These are phyloP conservation scores for Aspergillus piperis DNA, from an alignment of 2,329 filamentous ascomycete species.

Conservation along the genomic window DNA sequence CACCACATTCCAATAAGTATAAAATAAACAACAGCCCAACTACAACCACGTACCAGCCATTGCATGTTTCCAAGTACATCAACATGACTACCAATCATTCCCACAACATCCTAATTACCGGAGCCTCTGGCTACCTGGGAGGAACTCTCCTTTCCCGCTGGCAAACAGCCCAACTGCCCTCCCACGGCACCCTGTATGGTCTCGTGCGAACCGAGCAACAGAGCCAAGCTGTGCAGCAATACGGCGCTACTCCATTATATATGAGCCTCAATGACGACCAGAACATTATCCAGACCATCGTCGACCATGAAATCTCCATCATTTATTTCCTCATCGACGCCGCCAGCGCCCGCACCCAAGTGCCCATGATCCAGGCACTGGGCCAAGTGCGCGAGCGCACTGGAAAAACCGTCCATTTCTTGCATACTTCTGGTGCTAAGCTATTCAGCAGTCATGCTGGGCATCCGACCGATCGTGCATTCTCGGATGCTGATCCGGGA, in stretches of 20 bases:
- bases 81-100: neutral
- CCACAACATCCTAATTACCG: slow-evolving; percentile 43
- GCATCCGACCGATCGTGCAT: slow-evolving; percentile 42
- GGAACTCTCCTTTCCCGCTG: slow-evolving; percentile 52
- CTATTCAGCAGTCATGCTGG: slow-evolving; percentile 53
- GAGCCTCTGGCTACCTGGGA: slow-evolving; percentile 57
- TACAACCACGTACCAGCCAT: too few species aligned
- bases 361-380: slow-evolving; percentile 50
- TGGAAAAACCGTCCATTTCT: slow-evolving; percentile 50
- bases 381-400: slow-evolving; percentile 46
- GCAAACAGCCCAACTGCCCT: slow-evolving; percentile 40
- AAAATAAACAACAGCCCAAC: too few species aligned
- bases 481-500: slow-evolving; percentile 48
- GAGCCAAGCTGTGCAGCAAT: slow-evolving; percentile 47
- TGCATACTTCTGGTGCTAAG: slow-evolving; percentile 58
- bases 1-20: too few species aligned
- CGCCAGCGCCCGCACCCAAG: slow-evolving; percentile 32
- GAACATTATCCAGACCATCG: slow-evolving; percentile 40
- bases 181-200: slow-evolving; percentile 50
- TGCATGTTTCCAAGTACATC: neutral
- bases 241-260: slow-evolving; percentile 46
- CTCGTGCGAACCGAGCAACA: slow-evolving; percentile 52
- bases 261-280: slow-evolving; percentile 29
- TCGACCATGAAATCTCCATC: slow-evolving; percentile 49
- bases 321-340: slow-evolving; percentile 54